Evolutionary conservation across 768 basidiomycete genomes (phyloP), one percentile per base, ranked within the genome.

Genomic region (Mycena amicta): DNA sequence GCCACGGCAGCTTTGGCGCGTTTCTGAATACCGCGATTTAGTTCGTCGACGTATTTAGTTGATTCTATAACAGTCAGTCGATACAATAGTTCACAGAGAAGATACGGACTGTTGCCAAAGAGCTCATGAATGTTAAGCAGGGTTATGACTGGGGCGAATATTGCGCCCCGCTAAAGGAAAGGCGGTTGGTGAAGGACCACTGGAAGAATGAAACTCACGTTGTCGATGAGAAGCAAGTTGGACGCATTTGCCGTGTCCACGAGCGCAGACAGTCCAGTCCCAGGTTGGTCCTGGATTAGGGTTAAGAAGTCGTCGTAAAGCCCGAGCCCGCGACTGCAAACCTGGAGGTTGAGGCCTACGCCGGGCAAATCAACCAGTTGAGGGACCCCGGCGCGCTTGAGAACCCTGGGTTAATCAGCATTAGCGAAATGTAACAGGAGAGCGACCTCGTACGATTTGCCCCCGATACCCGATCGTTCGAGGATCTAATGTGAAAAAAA

Each of bases 301-400:
- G n/a, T n/a, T n/a, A n/a, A n/a, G n/a, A n/a, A n/a, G n/a, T n/a
- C n/a, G n/a, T n/a, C n/a, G n/a, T n/a, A n/a, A n/a, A n/a, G n/a
- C n/a, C n/a, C n/a, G n/a, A n/a, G n/a, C n/a, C n/a, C n/a, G n/a
- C n/a, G n/a, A n/a, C n/a, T n/a, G n/a, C n/a, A n/a, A n/a, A n/a
- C n/a, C n/a, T n/a, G n/a, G n/a, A 80, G 65, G 62, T 79, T 77
- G 56, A 71, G 66, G 6, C 80, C 80, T 46, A 82, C 80, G 23
- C 69, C 73, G 1, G 77, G 76, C 3, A 80, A 68, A 53, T 80
- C 73, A 22, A 77, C 63, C 49, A 70, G 65, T 45, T 65, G 58
- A 16, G 57, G 50, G 63, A 82, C 73, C 15, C 67, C 68, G 45
- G 71, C 57, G 1, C 26, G 12, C 2, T 45, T n/a, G 29, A 64